Evolutionary conservation across 495 filamentous ascomycete species (phyloP), one percentile per base, ranked within the genome.

Genomic region (Aspergillus ostianus): DNA sequence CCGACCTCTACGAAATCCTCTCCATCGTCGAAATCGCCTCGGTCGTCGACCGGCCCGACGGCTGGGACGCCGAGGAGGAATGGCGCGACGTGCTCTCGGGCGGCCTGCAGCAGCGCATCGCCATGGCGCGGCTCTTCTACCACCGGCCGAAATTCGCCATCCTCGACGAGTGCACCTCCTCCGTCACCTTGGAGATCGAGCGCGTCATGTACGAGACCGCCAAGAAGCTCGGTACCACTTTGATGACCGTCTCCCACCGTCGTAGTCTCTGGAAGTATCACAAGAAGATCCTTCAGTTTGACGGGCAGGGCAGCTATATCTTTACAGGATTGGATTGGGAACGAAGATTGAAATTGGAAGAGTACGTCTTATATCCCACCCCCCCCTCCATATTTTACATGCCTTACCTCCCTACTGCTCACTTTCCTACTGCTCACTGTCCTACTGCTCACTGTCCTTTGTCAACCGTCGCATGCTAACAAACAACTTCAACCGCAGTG

Each of bases 221-320:
- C 51, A 98, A 98, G 82, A 77, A 80, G 41, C 75, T 96, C 21
- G 92, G 91, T 5, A 93, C 95, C 64, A 98, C 94, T 3, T 77
- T 98, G 47, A 97, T 98, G 90, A 98, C 94, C 0, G 94, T 98
- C 3, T 90, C 85, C 56, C 94, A 98, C 73, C 78, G 94, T 0
- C 76, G 92, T 23, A 96, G 91, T 77, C 71, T 98, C 64, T 98
- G 94, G 94, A 91, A 93, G 71, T 97, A 98, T 68, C 94, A 98
- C 73, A 87, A 82, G 61, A 88, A 86, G 70, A 97, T 98, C 56
- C 73, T 98, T 68, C 94, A 98, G 71, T 98, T 98, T 70, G 94
- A 98, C 71, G 95, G 94, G 1, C 89, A 96, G 69, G 94, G 95
- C 0, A 77, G 89, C 18, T 97, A 90, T 69, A 84, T 97, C 17